These are phyloP conservation scores for Cyanodermella asteris DNA, from an alignment of 2,329 filamentous ascomycete species.

Conservation along the genomic window DNA sequence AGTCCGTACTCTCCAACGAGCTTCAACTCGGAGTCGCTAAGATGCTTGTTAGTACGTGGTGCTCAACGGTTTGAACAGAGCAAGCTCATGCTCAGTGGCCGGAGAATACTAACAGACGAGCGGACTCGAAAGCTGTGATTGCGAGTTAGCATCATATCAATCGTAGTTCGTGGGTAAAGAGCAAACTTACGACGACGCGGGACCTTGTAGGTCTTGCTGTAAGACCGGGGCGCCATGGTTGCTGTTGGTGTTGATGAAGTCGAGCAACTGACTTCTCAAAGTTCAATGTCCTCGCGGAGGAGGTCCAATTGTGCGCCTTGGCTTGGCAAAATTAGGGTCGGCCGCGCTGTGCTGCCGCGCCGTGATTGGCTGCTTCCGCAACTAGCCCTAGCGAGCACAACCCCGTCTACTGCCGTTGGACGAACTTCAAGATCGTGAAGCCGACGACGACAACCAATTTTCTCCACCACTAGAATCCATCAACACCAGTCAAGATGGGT, in stretches of 20 bases:
- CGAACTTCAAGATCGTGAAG: too few relatives aligned
- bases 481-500: constrained; percentile 43
- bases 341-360: too few relatives aligned
- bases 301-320: constrained; percentile 1
- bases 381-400: too few relatives aligned
- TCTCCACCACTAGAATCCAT: constrained; percentile 19
- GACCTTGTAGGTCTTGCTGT: constrained; percentile 99
- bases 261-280: constrained; percentile 7
- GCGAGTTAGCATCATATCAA: constrained; percentile 4
- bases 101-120: constrained; percentile 84
- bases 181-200: constrained; percentile 51
- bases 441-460: constrained; percentile 20
- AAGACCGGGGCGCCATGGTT: constrained; percentile 32
- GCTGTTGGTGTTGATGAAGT: too few relatives aligned
- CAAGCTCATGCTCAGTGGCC: constrained; percentile 98
- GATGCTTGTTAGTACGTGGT: constrained; percentile 43
- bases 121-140: constrained; percentile 70
- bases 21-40: constrained; percentile 98
- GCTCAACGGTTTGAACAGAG: constrained; percentile 89
- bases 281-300: constrained; percentile 6
- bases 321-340: too few relatives aligned
- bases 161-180: constrained; percentile 6
- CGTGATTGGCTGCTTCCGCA: too few relatives aligned
- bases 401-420: too few relatives aligned
- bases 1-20: constrained; percentile 99